A percentile compares a stretch with the other conserved stretches of the same genome.
phyloP scores from a whole-genome alignment of 495 filamentous ascomycete genomes.

The Penicillium flavigenum region DNA sequence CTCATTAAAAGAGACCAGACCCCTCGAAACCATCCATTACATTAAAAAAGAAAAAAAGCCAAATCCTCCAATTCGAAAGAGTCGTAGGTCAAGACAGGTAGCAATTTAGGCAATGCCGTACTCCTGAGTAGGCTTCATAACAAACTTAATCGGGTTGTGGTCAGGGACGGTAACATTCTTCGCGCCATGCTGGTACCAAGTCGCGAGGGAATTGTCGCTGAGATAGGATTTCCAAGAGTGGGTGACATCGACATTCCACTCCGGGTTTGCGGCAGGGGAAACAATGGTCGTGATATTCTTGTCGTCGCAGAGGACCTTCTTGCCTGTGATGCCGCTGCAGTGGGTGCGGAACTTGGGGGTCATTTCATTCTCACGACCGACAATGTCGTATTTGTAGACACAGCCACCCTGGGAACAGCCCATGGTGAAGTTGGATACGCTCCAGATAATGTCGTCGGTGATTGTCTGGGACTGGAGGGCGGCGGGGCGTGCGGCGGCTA shows the following conservation, averaged over 20 bases:
- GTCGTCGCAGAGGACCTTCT: conserved; percentile 32
- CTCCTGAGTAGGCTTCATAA: conserved; percentile 26
- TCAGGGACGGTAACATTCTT: conserved; percentile 12
- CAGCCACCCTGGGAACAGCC: conserved; percentile 40
- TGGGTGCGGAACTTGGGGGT: conserved; percentile 44
- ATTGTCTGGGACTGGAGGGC: conserved; percentile 21
- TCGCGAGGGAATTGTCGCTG: conserved; percentile 20
- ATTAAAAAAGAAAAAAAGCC: not conserved
- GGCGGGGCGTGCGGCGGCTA: conserved; percentile 26
- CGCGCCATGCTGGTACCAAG: conserved; percentile 9
- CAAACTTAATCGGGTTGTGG: conserved; percentile 16
- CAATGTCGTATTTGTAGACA: conserved; percentile 39
- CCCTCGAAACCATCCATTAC: not conserved
- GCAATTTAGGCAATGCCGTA: conserved; percentile 30
- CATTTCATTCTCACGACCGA: conserved; percentile 25
- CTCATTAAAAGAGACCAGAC: not conserved
- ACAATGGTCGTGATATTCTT: conserved; percentile 30
- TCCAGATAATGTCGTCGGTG: conserved; percentile 33
- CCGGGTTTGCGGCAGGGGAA: conserved; percentile 21
- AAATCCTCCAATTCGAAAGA: not conserved
- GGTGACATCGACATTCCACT: conserved; percentile 38
- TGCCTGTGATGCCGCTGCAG: conserved; percentile 35
- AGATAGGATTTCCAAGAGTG: conserved; percentile 33
- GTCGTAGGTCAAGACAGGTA: not conserved
- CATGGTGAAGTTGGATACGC: conserved; percentile 35